Percentiles rank a stretch among this genome's conserved stretches.
Evolutionary conservation across 1,139 yeast species (phyloP).

Genomic region (Blastobotrys malaysiensis): DNA sequence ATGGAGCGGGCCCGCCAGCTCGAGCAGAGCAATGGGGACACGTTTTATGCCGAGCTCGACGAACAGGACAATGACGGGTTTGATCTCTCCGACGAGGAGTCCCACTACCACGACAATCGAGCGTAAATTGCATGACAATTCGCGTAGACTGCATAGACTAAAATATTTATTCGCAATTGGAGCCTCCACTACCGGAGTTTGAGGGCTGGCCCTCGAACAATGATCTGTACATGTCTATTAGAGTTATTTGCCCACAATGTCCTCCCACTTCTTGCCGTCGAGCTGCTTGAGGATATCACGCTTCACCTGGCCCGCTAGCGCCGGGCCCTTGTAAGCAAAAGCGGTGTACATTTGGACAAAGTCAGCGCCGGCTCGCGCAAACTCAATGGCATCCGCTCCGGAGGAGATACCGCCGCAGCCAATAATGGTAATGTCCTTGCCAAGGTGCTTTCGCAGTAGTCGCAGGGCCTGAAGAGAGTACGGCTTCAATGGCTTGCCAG

Average conservation of each 20-base stretch:
- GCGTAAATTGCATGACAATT: neutral
- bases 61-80: slow-evolving; percentile 8
- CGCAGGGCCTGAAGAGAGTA: slow-evolving; percentile 65
- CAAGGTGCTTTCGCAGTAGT: slow-evolving; percentile 66
- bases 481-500: slow-evolving; percentile 90
- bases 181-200: too few relatives aligned
- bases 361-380: slow-evolving; percentile 89
- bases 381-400: slow-evolving; percentile 86
- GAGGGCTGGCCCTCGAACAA: too few relatives aligned
- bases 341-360: slow-evolving; percentile 83
- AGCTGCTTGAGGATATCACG: slow-evolving; percentile 67
- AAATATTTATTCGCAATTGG: neutral
- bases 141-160: neutral
- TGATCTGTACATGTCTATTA: too few relatives aligned
- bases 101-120: neutral
- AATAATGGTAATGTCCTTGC: slow-evolving; percentile 67
- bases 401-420: slow-evolving; percentile 92
- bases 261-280: slow-evolving; percentile 75
- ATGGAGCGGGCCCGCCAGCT: slow-evolving; percentile 31
- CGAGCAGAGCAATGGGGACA: slow-evolving; percentile 15
- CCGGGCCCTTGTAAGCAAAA: slow-evolving; percentile 91
- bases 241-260: slow-evolving; percentile 24
- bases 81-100: neutral
- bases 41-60: slow-evolving; percentile 13
- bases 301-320: slow-evolving; percentile 70